phyloP scores from a whole-genome alignment of 176 grass and related monocot genomes.

The Musa troglodytarum region DNA sequence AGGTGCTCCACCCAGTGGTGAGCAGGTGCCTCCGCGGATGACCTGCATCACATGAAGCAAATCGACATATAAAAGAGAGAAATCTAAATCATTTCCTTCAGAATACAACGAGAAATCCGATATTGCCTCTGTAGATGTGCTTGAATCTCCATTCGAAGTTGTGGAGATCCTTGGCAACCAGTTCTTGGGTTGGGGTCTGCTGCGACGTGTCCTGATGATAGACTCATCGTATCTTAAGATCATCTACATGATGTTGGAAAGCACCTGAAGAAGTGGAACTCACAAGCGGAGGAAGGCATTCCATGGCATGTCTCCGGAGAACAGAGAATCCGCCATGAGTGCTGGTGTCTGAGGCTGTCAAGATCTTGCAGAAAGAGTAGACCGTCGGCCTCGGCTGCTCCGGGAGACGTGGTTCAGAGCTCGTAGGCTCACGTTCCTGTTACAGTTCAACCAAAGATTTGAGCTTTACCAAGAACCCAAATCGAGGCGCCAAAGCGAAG shows the following conservation, averaged over 20 bases:
- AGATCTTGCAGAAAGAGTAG: constrained; percentile 10
- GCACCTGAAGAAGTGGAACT: not conserved
- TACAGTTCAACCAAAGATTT: not conserved
- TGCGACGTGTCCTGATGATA: constrained; percentile 1
- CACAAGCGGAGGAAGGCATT: constrained; percentile 9
- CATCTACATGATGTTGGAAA: not conserved
- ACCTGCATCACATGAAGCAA: constrained; percentile 27
- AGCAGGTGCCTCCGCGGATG: constrained; percentile 86
- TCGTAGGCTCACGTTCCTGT: not conserved
- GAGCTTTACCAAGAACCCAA: not conserved
- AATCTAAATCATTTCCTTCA: too few species aligned
- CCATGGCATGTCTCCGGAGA: constrained; percentile 5
- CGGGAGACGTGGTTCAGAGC: not conserved
- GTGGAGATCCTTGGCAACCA: constrained; percentile 11
- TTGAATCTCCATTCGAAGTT: constrained; percentile 12
- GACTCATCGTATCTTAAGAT: not conserved
- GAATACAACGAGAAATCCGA: too few species aligned
- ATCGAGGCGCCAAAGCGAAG: not conserved
- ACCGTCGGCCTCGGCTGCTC: not conserved
- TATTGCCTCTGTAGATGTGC: constrained; percentile 10
- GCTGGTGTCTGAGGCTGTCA: constrained; percentile 15
- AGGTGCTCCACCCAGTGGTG: constrained; percentile 89
- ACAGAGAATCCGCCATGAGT: constrained; percentile 15
- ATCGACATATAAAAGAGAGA: constrained; percentile 2
- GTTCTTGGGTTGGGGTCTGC: constrained; percentile 9